Conservation (phyloP, 805 yeast genomes). For the Huiozyma sinensis region DNA sequence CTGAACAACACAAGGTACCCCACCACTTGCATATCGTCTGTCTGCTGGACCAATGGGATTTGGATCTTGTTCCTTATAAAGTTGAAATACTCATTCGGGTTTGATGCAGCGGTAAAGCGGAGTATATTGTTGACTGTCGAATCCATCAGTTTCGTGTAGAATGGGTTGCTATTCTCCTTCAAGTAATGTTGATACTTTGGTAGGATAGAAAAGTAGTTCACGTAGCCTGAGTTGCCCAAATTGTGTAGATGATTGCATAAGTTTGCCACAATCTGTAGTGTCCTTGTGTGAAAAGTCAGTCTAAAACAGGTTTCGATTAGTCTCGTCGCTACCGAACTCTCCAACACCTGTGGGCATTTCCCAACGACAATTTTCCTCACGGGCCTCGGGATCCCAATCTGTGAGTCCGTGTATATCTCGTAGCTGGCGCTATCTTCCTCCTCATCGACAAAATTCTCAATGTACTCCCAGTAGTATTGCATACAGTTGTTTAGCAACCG, state of each 20-base stretch:
- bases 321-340: slow-evolving; percentile 17
- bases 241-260: slow-evolving; percentile 13
- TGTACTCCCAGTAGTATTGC: slow-evolving; percentile 31
- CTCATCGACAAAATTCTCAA: slow-evolving; percentile 15
- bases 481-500: slow-evolving; percentile 33
- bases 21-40: slow-evolving; percentile 4
- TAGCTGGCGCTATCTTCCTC: neutral
- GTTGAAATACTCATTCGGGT: slow-evolving; percentile 34
- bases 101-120: slow-evolving; percentile 40
- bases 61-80: slow-evolving; percentile 12
- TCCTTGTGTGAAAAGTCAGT: slow-evolving; percentile 25
- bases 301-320: slow-evolving; percentile 23
- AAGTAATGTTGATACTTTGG: slow-evolving; percentile 13
- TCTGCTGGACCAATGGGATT: slow-evolving; percentile 4
- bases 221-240: neutral
- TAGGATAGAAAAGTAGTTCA: slow-evolving; percentile 6
- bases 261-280: slow-evolving; percentile 25
- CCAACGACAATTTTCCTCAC: neutral
- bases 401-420: neutral
- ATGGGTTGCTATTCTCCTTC: slow-evolving; percentile 7
- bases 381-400: neutral
- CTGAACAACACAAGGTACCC: slow-evolving; percentile 36
- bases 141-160: slow-evolving; percentile 11
- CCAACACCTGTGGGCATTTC: slow-evolving; percentile 9
- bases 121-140: slow-evolving; percentile 25